Base-by-base conservation (phyloP, 768 basidiomycete genomes). In the Hortiboletus flavorubellus region DNA sequence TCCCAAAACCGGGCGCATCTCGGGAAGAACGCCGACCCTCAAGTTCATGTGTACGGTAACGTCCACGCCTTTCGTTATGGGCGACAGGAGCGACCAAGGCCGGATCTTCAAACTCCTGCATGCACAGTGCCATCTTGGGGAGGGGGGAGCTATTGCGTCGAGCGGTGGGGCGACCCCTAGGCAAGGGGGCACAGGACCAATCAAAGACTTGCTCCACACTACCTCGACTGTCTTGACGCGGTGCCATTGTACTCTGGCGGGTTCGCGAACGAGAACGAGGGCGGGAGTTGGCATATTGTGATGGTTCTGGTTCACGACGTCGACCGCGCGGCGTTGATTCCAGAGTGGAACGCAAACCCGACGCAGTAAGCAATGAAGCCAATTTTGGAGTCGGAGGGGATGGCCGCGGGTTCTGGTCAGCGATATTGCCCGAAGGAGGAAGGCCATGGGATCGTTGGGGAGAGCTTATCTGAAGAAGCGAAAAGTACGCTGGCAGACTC, bases 401-500 rank as follows among this genome's bases (percentile, higher is more conserved):
- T 15, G 74, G 72, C 29, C 78, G 81, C 37, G 76, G 68, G 38
- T 59, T 40, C 57, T 58, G 61, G 47, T 56, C 55, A 58, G 75
- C 70, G 29, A 78, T 78, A 58, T 76, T 71, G 37, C 70, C 76
- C 45, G 82, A 80, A 43, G 80, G 78, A 46, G 80, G 76, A 37
- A 58, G 56, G 41, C 49, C 61, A 18, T 51, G 78, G 52, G 60
- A 64, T 73, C 49, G 81, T 75, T 43, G 73, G 54, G 62, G 70
- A 46, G 76, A 77, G 59, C 71, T 73, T 60, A 83, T 73, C 66
- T 84, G 81, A 38, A 91, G 78, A 54, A 89, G 76, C 45, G 86
- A 88, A 68, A 91, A 91, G 70, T 83, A 88, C 18, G 86, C 81
- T 21, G 88, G 88, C 30, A 91, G 79, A 67, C 84, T 86, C 43